Evolutionary conservation across 768 basidiomycete genomes (phyloP).

Genomic region (Daedaleopsis nitida): DNA sequence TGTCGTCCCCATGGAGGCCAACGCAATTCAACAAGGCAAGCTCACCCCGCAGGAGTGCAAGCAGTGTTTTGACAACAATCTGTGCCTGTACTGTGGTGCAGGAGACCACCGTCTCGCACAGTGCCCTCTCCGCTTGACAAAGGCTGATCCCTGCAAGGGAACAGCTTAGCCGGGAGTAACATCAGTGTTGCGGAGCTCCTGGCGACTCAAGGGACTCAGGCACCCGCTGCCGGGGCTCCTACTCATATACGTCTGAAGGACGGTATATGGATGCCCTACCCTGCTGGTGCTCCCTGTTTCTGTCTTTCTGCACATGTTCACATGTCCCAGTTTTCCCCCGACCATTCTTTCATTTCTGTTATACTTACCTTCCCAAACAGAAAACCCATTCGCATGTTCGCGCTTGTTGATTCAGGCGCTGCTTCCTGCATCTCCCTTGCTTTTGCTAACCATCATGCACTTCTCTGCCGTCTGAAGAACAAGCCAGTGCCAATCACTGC

Average conservation of each 20-base stretch:
- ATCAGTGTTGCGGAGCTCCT: conserved; percentile 22
- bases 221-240: conserved; percentile 8
- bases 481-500: conserved; percentile 38
- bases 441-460: conserved; percentile 36
- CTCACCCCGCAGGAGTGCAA: conserved; percentile 33
- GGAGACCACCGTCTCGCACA: conserved; percentile 31
- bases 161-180: conserved; percentile 30
- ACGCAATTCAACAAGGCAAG: conserved; percentile 26
- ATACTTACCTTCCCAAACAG: conserved; percentile 33
- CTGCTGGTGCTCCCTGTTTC: conserved; percentile 5
- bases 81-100: conserved; percentile 41
- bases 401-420: conserved; percentile 41
- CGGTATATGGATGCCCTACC: conserved; percentile 4
- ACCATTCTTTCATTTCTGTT: conserved; percentile 31
- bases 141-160: conserved; percentile 16
- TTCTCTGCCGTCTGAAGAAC: conserved; percentile 32
- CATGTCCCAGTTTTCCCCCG: conserved; percentile 7
- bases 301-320: conserved; percentile 11
- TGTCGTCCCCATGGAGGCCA: conserved; percentile 22
- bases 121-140: conserved; percentile 28
- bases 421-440: conserved; percentile 38
- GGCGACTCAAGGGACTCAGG: conserved; percentile 18
- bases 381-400: conserved; percentile 35
- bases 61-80: conserved; percentile 24
- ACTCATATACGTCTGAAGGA: conserved; percentile 5